Conservation (phyloP, 768 basidiomycete genomes). For the Chiua virens region DNA sequence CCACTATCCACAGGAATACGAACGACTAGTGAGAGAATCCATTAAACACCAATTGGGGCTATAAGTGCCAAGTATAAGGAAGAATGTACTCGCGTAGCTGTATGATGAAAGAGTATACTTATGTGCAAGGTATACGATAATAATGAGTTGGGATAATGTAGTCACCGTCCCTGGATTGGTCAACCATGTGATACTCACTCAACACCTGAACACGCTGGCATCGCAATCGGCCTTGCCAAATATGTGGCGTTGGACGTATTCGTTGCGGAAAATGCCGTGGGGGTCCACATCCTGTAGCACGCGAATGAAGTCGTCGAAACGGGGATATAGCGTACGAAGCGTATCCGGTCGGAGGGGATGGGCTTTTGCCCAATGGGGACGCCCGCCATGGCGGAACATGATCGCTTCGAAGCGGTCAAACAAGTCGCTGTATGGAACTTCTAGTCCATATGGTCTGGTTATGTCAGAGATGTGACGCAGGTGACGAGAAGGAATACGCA, state of each 20-base stretch:
- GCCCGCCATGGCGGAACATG: slow-evolving; percentile 65
- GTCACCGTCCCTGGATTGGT: no score
- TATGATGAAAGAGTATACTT: background rate
- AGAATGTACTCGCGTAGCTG: slow-evolving; percentile 10
- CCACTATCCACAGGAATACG: slow-evolving; percentile 64
- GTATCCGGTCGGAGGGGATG: slow-evolving; percentile 67
- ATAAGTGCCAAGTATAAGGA: slow-evolving; percentile 31
- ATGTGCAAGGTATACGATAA: no score
- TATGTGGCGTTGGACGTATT: slow-evolving; percentile 87
- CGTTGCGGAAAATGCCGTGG: slow-evolving; percentile 76
- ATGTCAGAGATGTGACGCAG: slow-evolving; percentile 2
- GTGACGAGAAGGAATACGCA: slow-evolving; percentile 39
- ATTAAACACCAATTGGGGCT: slow-evolving; percentile 86
- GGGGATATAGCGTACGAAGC: slow-evolving; percentile 73
- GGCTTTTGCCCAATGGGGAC: slow-evolving; percentile 97
- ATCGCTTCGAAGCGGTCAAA: slow-evolving; percentile 79
- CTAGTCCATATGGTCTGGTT: slow-evolving; percentile 78
- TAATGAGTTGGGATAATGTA: no score
- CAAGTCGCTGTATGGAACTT: slow-evolving; percentile 76
- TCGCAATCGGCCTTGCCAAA: slow-evolving; percentile 55
- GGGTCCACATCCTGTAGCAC: slow-evolving; percentile 75
- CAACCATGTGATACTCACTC: background rate
- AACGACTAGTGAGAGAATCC: slow-evolving; percentile 77
- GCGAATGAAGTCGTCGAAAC: slow-evolving; percentile 71
- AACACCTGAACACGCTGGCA: slow-evolving; percentile 48